phyloP scores from a whole-genome alignment of 345 rosid species.

The Eutrema japonicum region DNA sequence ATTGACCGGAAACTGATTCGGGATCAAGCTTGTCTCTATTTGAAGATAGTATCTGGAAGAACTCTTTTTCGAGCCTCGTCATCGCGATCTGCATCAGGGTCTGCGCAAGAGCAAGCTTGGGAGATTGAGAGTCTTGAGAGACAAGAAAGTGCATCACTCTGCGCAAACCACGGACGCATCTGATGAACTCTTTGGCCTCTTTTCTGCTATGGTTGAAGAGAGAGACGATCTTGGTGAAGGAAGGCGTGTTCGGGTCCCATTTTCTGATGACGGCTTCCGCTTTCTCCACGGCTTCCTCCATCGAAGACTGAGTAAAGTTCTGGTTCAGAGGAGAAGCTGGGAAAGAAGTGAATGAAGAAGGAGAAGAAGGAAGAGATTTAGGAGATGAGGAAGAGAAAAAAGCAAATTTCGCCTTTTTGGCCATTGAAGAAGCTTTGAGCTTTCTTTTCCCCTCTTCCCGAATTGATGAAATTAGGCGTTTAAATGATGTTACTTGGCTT shows the following conservation, averaged over 20 bases:
- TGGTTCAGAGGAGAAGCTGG: slow-evolving; percentile 43
- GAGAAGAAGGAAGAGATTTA: slow-evolving; percentile 35
- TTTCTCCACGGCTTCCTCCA: slow-evolving; percentile 52
- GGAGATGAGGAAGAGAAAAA: slow-evolving; percentile 43
- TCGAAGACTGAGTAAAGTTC: slow-evolving; percentile 47
- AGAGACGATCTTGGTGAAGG: slow-evolving; percentile 44
- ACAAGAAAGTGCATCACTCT: slow-evolving; percentile 59
- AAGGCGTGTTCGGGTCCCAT: slow-evolving; percentile 60
- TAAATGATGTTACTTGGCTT: slow-evolving; percentile 23
- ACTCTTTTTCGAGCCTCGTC: slow-evolving; percentile 68
- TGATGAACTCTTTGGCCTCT: slow-evolving; percentile 61
- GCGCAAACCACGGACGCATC: slow-evolving; percentile 50
- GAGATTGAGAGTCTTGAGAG: slow-evolving; percentile 50
- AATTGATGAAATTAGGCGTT: background rate
- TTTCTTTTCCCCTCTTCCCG: slow-evolving; percentile 11
- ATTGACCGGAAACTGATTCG: slow-evolving; percentile 57
- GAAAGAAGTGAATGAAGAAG: slow-evolving; percentile 38
- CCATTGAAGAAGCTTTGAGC: slow-evolving; percentile 28
- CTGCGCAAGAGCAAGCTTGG: slow-evolving; percentile 60
- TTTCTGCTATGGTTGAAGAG: slow-evolving; percentile 51
- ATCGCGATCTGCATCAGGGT: slow-evolving; percentile 70
- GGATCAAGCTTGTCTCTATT: slow-evolving; percentile 55
- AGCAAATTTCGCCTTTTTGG: slow-evolving; percentile 26
- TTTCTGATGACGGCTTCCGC: slow-evolving; percentile 59
- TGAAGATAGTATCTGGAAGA: slow-evolving; percentile 51